A percentile compares a stretch with the other conserved stretches of the same genome.
These are phyloP conservation scores for Odonthalia washingtoniensis DNA, from an alignment of 31 red algal genomes.

Conservation along the genomic window DNA sequence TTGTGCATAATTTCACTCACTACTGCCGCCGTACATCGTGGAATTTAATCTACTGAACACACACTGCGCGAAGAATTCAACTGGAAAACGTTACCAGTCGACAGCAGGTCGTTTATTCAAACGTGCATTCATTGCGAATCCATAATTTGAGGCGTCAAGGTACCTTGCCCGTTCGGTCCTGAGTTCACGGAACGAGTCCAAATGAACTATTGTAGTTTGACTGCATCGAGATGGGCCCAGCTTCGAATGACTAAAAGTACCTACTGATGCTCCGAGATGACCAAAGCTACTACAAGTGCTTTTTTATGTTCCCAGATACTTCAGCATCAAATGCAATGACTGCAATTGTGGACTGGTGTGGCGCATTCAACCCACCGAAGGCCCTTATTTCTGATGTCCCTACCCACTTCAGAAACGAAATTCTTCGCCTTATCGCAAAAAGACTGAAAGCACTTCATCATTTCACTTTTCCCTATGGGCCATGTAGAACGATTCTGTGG, in stretches of 20 bases:
- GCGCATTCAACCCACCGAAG: background rate
- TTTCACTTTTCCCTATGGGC: constrained; percentile 2
- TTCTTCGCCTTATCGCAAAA: background rate
- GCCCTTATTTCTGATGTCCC: background rate
- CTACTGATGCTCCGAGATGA: background rate
- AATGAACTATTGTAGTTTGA: constrained; percentile 12
- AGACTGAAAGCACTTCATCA: background rate
- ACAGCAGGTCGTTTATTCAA: background rate
- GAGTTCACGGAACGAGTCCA: background rate
- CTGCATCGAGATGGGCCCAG: background rate
- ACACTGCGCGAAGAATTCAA: background rate
- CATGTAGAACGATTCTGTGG: background rate
- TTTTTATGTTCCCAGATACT: background rate
- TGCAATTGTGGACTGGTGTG: background rate
- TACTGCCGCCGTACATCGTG: background rate
- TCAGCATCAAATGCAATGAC: background rate
- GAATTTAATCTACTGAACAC: background rate
- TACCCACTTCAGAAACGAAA: background rate
- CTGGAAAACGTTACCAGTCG: background rate
- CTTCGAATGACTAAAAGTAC: background rate
- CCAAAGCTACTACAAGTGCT: background rate
- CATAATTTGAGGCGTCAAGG: background rate
- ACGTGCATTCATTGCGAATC: background rate
- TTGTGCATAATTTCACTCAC: background rate
- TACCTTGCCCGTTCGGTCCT: background rate